Conservation (phyloP, 2,329 filamentous ascomycete species). For the Knoxdaviesia proteae region DNA sequence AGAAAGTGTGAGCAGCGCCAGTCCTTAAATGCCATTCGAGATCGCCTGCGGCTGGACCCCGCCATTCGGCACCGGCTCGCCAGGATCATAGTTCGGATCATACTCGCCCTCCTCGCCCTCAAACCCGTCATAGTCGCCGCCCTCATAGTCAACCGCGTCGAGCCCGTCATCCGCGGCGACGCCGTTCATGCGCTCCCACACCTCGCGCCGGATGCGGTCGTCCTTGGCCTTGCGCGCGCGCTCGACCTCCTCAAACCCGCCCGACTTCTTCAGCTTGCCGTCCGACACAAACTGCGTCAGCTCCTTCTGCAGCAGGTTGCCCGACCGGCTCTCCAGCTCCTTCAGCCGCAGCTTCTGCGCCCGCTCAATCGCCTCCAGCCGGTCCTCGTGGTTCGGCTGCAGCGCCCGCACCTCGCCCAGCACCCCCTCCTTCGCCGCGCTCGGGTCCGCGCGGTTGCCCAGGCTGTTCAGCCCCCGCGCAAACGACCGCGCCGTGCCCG, state of each 20-base stretch:
- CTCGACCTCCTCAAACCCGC: constrained; percentile 86
- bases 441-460: constrained; percentile 43
- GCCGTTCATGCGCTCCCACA: constrained; percentile 46
- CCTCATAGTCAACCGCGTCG: constrained; percentile 15
- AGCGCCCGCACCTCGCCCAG: constrained; percentile 83
- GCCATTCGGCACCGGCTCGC: too few species aligned
- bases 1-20: too few species aligned
- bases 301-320: constrained; percentile 66
- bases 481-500: constrained; percentile 31
- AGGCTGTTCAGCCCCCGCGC: constrained; percentile 31
- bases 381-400: constrained; percentile 81
- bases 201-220: constrained; percentile 65
- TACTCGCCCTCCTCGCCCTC: constrained; percentile 8
- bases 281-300: constrained; percentile 70
- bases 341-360: constrained; percentile 80
- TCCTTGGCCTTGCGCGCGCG: constrained; percentile 67
- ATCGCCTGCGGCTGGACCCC: too few species aligned
- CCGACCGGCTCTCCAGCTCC: constrained; percentile 59
- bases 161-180: constrained; percentile 19
- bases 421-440: constrained; percentile 72
- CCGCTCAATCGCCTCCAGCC: constrained; percentile 90
- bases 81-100: constrained; percentile 2
- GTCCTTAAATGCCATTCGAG: too few species aligned
- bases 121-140: constrained; percentile 8
- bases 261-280: constrained; percentile 85